Conservation (phyloP, 2,329 filamentous ascomycete genomes). For the Fusarium oligoseptatum region DNA sequence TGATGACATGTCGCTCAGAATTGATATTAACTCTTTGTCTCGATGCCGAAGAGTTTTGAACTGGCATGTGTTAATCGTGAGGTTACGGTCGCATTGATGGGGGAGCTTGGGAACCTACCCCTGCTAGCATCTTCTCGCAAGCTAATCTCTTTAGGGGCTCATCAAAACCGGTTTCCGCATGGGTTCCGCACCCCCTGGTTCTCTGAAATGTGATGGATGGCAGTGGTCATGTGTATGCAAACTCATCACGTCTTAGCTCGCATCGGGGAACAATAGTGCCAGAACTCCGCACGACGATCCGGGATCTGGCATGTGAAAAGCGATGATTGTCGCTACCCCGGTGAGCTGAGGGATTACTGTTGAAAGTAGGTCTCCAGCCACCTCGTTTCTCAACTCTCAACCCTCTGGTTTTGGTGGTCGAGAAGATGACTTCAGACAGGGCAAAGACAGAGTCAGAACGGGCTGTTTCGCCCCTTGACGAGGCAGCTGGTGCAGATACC, state of each 20-base stretch:
- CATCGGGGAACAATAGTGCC: neutral
- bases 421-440: slow-evolving; percentile 10
- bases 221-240: slow-evolving; percentile 20
- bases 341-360: neutral
- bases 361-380: neutral
- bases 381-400: neutral
- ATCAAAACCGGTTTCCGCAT: neutral
- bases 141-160: neutral
- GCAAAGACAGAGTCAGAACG: neutral
- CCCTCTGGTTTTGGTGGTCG: neutral
- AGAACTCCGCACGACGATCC: slow-evolving; percentile 31
- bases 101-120: neutral
- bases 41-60: neutral
- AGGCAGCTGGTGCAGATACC: neutral
- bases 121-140: neutral
- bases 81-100: neutral
- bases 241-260: slow-evolving; percentile 16
- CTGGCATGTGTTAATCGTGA: neutral
- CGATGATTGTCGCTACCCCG: neutral
- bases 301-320: slow-evolving; percentile 7
- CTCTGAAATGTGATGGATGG: slow-evolving; percentile 9
- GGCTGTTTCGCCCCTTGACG: neutral
- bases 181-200: neutral
- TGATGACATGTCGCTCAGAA: neutral
- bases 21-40: neutral